Evolutionary conservation across 345 rosid species (phyloP).

Genomic region (Heritiera fomes): DNA sequence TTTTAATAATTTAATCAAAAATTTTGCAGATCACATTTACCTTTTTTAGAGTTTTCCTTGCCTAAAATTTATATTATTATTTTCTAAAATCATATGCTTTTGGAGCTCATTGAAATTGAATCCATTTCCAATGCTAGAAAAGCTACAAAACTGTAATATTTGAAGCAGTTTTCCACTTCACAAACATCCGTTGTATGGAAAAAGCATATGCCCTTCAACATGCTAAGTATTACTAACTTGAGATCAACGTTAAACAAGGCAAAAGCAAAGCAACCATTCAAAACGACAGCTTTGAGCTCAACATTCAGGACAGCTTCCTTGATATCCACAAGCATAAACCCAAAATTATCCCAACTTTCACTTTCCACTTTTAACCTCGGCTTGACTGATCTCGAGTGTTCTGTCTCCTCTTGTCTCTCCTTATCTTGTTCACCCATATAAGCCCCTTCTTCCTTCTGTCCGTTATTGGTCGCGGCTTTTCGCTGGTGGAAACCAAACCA

Average conservation of each 20-base stretch:
- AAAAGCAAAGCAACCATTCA: neutral
- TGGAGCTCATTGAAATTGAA: slow-evolving; percentile 2
- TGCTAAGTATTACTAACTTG: neutral
- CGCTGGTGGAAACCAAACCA: neutral
- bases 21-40: too few relatives aligned
- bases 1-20: too few relatives aligned
- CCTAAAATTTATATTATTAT: neutral
- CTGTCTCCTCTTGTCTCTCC: slow-evolving; percentile 19
- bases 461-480: neutral
- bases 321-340: slow-evolving; percentile 20
- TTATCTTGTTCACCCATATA: slow-evolving; percentile 6
- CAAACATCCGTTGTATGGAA: neutral
- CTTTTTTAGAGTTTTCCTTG: neutral
- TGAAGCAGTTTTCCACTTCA: too few relatives aligned
- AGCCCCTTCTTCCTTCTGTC: neutral
- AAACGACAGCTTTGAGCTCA: neutral
- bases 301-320: neutral
- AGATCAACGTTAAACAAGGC: slow-evolving; percentile 3
- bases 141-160: neutral
- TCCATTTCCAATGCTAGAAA: neutral
- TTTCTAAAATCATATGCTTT: neutral
- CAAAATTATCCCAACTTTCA: neutral
- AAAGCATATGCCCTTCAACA: neutral
- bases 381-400: slow-evolving; percentile 9
- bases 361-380: slow-evolving; percentile 19